phyloP scores from a whole-genome alignment of 495 filamentous ascomycete species.

The Penicillium desertorum region DNA sequence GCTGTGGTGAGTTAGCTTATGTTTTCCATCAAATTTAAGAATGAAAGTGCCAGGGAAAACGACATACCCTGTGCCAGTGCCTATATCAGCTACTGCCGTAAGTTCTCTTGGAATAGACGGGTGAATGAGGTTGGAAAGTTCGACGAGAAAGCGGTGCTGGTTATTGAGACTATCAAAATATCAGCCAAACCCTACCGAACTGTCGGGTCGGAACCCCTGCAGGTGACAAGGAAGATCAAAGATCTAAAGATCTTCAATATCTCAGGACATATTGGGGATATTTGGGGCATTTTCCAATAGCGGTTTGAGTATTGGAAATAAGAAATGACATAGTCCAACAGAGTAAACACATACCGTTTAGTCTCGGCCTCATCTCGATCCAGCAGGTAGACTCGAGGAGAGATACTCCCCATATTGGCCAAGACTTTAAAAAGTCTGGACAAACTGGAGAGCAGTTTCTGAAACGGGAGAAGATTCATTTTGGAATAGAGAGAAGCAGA shows the following conservation, averaged over 20 bases:
- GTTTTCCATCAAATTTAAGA: not conserved
- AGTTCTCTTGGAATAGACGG: slow-evolving; percentile 30
- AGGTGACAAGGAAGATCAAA: not conserved
- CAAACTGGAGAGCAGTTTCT: slow-evolving; percentile 1
- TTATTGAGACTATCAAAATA: slow-evolving; percentile 22
- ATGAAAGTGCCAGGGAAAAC: slow-evolving; percentile 19
- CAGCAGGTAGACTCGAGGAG: slow-evolving; percentile 20
- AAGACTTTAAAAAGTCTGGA: not conserved
- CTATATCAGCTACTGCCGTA: slow-evolving; percentile 35
- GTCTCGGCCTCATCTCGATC: slow-evolving; percentile 21
- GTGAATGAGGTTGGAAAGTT: slow-evolving; percentile 29
- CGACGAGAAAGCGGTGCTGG: slow-evolving; percentile 28
- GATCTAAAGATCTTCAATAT: not conserved
- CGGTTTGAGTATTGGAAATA: not conserved
- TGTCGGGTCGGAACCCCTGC: not conserved
- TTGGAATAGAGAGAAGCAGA: not conserved
- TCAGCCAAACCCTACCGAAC: not conserved
- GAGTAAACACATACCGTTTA: slow-evolving; percentile 12
- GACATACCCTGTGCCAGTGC: slow-evolving; percentile 41
- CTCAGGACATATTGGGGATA: not conserved
- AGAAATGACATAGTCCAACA: not conserved
- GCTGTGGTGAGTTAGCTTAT: slow-evolving; percentile 8
- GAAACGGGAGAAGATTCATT: not conserved
- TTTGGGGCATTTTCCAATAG: not conserved
- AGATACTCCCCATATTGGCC: slow-evolving; percentile 9